phyloP scores from a whole-genome alignment of 1,284 basidiomycete genomes.

The Volvariella volvacea region DNA sequence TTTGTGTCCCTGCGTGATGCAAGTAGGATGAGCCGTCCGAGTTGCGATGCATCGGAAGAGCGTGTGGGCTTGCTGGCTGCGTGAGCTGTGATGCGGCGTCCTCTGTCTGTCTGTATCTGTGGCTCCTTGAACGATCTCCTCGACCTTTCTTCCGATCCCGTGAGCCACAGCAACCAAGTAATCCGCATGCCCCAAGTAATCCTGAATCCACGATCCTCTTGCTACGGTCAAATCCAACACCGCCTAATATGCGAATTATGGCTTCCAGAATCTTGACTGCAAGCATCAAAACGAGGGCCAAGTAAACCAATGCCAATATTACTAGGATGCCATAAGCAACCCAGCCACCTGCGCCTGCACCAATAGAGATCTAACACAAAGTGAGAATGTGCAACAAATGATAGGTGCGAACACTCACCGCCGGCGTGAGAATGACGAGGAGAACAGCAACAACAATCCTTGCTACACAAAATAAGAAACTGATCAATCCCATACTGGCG shows the following conservation, averaged over 20 bases:
- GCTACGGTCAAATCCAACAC: constrained; percentile 82
- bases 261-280: constrained; percentile 83
- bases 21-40: constrained; percentile 3
- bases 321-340: constrained; percentile 89
- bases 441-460: constrained; percentile 87
- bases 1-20: constrained; percentile 12
- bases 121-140: constrained; percentile 10
- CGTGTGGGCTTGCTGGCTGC: constrained; percentile 36
- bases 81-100: constrained; percentile 26
- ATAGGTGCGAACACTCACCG: constrained; percentile 48
- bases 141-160: constrained; percentile 12
- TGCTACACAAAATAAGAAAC: constrained; percentile 86
- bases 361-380: constrained; percentile 66
- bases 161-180: constrained; percentile 68
- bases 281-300: constrained; percentile 77
- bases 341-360: constrained; percentile 77
- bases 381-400: constrained; percentile 4
- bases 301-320: constrained; percentile 80
- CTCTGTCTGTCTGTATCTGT: constrained; percentile 7
- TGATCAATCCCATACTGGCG: constrained; percentile 91
- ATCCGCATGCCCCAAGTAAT: constrained; percentile 74
- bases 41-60: constrained; percentile 9
- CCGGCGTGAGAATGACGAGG: constrained; percentile 81
- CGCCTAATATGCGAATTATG: constrained; percentile 69
- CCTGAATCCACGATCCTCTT: constrained; percentile 77